phyloP scores from a whole-genome alignment of 2,329 filamentous ascomycete species.

The Dendrostoma leiphaemia region DNA sequence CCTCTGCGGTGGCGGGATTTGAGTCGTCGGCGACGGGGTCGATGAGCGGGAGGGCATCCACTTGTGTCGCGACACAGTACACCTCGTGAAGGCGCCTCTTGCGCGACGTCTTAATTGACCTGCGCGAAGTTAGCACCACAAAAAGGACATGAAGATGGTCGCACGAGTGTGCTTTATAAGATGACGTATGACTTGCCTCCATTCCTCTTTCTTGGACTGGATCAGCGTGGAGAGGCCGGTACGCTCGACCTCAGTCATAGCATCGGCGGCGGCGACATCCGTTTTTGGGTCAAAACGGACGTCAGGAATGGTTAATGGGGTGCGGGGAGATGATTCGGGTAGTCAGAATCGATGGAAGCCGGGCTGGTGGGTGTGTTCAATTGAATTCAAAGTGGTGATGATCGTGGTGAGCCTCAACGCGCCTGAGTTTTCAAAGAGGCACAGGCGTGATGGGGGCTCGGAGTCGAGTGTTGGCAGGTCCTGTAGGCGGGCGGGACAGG shows the following conservation, averaged over 20 bases:
- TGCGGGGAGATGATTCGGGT: constrained; percentile 29
- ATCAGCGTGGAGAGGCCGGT: constrained; percentile 65
- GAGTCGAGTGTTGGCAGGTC: background rate
- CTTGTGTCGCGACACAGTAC: constrained; percentile 74
- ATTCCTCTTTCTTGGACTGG: constrained; percentile 62
- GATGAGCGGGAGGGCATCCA: constrained; percentile 58
- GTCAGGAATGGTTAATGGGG: constrained; percentile 36
- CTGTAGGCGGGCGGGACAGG: background rate
- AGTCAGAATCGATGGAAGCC: constrained; percentile 35
- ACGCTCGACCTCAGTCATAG: constrained; percentile 69
- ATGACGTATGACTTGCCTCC: constrained; percentile 50
- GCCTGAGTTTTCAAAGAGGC: constrained; percentile 16
- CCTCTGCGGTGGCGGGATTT: constrained; percentile 48
- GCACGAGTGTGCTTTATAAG: constrained; percentile 48
- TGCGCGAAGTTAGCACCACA: constrained; percentile 44
- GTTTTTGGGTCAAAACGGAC: constrained; percentile 63
- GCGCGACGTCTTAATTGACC: constrained; percentile 75
- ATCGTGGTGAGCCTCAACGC: constrained; percentile 14
- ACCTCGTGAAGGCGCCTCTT: constrained; percentile 90
- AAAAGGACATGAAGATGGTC: constrained; percentile 46
- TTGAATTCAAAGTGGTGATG: constrained; percentile 24
- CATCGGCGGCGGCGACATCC: constrained; percentile 68
- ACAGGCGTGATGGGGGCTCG: constrained; percentile 10
- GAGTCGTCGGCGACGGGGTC: constrained; percentile 57
- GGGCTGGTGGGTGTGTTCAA: constrained; percentile 31